These are phyloP conservation scores for Protomyces gravidus DNA, from an alignment of 1,139 yeast genomes.

Conservation along the genomic window DNA sequence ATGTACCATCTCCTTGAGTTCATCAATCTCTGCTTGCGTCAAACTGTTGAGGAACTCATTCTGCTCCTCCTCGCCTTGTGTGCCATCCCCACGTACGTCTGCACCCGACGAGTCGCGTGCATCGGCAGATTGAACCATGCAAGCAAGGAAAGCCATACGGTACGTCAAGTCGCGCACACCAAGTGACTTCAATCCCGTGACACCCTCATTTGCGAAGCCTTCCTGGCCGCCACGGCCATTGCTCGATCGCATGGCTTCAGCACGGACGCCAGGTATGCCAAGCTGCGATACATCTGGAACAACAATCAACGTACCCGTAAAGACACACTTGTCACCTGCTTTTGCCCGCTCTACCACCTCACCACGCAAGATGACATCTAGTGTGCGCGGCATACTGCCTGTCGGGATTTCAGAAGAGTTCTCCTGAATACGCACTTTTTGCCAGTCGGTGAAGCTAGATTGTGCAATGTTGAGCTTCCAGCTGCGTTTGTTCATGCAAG, in stretches of 20 bases:
- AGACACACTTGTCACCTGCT: conserved; percentile 94
- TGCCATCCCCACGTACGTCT: conserved; percentile 49
- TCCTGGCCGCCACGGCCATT: conserved; percentile 62
- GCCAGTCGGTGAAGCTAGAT: conserved; percentile 95
- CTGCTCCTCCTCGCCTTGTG: conserved; percentile 56
- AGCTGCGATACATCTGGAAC: conserved; percentile 92
- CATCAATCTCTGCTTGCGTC: conserved; percentile 76
- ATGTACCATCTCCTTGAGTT: conserved; percentile 84
- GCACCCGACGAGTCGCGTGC: conserved; percentile 39
- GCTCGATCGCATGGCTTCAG: conserved; percentile 73
- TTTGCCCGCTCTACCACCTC: conserved; percentile 94
- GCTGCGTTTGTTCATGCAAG: conserved; percentile 78
- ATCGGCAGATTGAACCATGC: conserved; percentile 59
- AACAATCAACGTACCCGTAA: conserved; percentile 93
- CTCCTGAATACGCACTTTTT: conserved; percentile 90
- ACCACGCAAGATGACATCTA: conserved; percentile 89
- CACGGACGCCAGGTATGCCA: conserved; percentile 95
- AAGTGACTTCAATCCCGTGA: conserved; percentile 73
- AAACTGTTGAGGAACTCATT: conserved; percentile 74
- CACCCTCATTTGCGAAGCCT: conserved; percentile 61
- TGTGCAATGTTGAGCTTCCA: conserved; percentile 82
- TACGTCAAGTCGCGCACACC: conserved; percentile 95
- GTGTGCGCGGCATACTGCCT: conserved; percentile 97
- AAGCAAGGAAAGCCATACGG: conserved; percentile 83
- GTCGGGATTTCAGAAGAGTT: conserved; percentile 94